These are phyloP conservation scores for Tephrocybe sp. DNA, from an alignment of 768 basidiomycete genomes.

Conservation along the genomic window DNA sequence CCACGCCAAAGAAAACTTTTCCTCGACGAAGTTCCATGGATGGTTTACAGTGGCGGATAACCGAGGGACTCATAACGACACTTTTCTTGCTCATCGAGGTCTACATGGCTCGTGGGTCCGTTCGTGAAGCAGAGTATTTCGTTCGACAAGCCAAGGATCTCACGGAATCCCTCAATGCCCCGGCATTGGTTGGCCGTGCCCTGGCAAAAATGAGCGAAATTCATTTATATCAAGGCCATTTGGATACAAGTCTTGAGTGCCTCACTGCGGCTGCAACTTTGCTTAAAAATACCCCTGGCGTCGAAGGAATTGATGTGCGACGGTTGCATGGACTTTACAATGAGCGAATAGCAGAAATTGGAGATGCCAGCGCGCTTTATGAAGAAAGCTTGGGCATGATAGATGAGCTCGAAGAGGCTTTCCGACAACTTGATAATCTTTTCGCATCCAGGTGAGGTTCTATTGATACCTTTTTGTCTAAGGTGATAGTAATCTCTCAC, in stretches of 20 bases:
- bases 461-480: neutral
- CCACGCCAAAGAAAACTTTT: constrained; percentile 24
- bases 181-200: constrained; percentile 63
- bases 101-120: constrained; percentile 74
- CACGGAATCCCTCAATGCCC: constrained; percentile 64
- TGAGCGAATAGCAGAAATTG: constrained; percentile 34
- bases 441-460: constrained; percentile 39
- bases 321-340: constrained; percentile 57
- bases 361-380: constrained; percentile 53
- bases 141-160: constrained; percentile 73
- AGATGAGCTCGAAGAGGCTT: constrained; percentile 56
- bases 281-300: constrained; percentile 44
- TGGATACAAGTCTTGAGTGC: constrained; percentile 54
- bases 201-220: constrained; percentile 68
- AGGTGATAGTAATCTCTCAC: constrained; percentile 21
- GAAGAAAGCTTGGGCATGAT: constrained; percentile 55
- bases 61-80: constrained; percentile 65
- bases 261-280: constrained; percentile 49
- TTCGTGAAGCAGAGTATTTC: constrained; percentile 84
- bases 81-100: constrained; percentile 62
- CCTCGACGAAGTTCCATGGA: constrained; percentile 39
- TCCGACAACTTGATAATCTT: constrained; percentile 49
- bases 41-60: constrained; percentile 72
- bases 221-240: constrained; percentile 56
- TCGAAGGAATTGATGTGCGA: constrained; percentile 57